Evolutionary conservation across 2,329 filamentous ascomycete genomes (phyloP).

Genomic region (Trichoderma atroviride): DNA sequence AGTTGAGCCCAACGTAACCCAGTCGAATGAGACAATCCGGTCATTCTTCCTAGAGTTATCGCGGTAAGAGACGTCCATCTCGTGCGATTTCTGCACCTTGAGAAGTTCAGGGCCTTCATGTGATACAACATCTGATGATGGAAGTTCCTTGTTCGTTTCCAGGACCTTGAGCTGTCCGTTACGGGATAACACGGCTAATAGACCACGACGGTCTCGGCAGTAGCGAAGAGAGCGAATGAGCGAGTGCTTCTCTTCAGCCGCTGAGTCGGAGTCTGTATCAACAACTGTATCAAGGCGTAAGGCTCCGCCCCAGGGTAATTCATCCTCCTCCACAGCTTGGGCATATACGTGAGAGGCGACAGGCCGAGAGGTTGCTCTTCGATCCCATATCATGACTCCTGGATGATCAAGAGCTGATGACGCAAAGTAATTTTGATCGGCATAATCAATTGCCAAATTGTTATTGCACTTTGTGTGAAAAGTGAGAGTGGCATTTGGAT

Average conservation of each 20-base stretch:
- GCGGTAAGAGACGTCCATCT: conserved; percentile 62
- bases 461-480: conserved; percentile 70
- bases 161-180: conserved; percentile 66
- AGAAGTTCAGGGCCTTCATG: conserved; percentile 61
- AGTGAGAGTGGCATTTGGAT: conserved; percentile 56
- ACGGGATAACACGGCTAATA: conserved; percentile 63
- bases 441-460: conserved; percentile 75
- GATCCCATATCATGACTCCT: conserved; percentile 77
- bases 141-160: conserved; percentile 59
- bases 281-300: conserved; percentile 61
- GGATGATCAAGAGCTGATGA: conserved; percentile 77
- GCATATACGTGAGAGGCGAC: conserved; percentile 58
- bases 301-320: conserved; percentile 64
- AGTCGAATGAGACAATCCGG: conserved; percentile 69
- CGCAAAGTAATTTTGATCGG: conserved; percentile 81
- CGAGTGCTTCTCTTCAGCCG: conserved; percentile 59
- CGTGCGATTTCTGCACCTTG: conserved; percentile 61
- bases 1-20: conserved; percentile 62
- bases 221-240: conserved; percentile 65
- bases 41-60: conserved; percentile 57
- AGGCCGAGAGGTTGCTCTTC: conserved; percentile 60
- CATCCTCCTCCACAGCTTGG: conserved; percentile 62
- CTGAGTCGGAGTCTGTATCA: conserved; percentile 54
- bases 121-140: conserved; percentile 41
- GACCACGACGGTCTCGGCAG: conserved; percentile 62